Evolutionary conservation across 1,139 yeast genomes (phyloP), one percentile per base, ranked within the genome.

Genomic region (Protomyces gravidus): DNA sequence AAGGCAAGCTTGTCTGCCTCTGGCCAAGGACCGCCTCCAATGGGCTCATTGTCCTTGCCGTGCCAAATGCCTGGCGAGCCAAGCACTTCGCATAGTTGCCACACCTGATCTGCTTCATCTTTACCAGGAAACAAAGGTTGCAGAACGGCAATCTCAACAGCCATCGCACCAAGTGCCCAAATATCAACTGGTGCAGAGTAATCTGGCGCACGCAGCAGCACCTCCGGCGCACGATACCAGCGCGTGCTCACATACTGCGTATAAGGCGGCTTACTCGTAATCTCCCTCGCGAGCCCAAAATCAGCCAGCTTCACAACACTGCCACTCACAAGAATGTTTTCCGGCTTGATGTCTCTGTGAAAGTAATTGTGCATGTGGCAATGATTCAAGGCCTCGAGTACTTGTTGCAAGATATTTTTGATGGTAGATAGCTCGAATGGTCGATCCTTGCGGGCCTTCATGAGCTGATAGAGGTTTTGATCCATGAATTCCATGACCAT

Each of bases 201-300:
- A 66, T 73, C 73, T 6, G 78, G 78, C 64, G 81, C 80, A 63
- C 92, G 78, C 61, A 92, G 75, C 48, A 92, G 76, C 48, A 92
- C 85, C 71, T 92, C 98, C 0, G 98, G 98, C 0, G 97, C 84
- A 63, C 98, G 77, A 70, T 92, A 92, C 97, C 97, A 92, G 67
- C 98, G 79, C 0, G 97, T 92, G 0, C 96, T 86, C 5, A 92
- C 94, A 68, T 92, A 92, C 0, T 86, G 81, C 0, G 78, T 75
- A 68, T 80, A 87, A 0, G 83, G 81, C 58, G 77, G 78, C 30
- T 69, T 69, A 67, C 81, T 80, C 49, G 76, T 74, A 15, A 80
- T 73, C 64, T 80, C 82, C 64, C 97, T 80, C 13, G 96, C 87
- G 57, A 90, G 78, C 0, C 98, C 97, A 71, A 87, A 92, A 71